Base-by-base conservation (phyloP, 805 yeast species). In the Pichia exigua region DNA sequence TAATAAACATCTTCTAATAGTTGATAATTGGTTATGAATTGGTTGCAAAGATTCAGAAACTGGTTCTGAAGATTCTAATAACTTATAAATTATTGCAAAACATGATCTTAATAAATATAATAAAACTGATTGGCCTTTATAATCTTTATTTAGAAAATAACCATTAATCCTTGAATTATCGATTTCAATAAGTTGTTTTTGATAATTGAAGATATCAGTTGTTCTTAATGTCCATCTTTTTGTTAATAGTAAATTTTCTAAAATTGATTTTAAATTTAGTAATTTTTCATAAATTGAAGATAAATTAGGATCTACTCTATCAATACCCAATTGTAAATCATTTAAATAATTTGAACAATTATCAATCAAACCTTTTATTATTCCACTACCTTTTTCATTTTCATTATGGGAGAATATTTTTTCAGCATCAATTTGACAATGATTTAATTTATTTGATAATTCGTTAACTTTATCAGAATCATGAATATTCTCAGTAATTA, bases 181-280 rank as follows among this genome's bases (percentile, higher is more conserved):
- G 55, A 94, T 82, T 52, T 74, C 77, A 61, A 81, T 83, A 55
- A 94, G 73, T 56, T 76, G 75, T 61, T 83, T 81, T 68, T 90
- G 96, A 65, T 87, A 91, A 46, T 77, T 76, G 70, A 86, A 94
- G 55, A 94, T 74, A 69, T 94, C 99, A 0, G 99, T 94, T 62
- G 91, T 96, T 63, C 99, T 81, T 71, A 94, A 73, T 2, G 98
- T 92, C 99, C 99, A 94, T 66, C 99, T 79, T 68, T 97, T 83
- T 3, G 99, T 94, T 44, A 94, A 81, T 60, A 92, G 74, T 56
- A 94, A 72, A 58, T 87, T 88, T 59, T 88, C 96, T 54, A 94
- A 75, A 20, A 83, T 83, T 24, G 80, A 74, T 65, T 89, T 87
- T 59, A 89, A 74, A 44, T 76, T 79, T 30, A 78, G 71, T 57